Evolutionary conservation across 257 asterid genomes (phyloP).

Genomic region (Solanum etuberosum): DNA sequence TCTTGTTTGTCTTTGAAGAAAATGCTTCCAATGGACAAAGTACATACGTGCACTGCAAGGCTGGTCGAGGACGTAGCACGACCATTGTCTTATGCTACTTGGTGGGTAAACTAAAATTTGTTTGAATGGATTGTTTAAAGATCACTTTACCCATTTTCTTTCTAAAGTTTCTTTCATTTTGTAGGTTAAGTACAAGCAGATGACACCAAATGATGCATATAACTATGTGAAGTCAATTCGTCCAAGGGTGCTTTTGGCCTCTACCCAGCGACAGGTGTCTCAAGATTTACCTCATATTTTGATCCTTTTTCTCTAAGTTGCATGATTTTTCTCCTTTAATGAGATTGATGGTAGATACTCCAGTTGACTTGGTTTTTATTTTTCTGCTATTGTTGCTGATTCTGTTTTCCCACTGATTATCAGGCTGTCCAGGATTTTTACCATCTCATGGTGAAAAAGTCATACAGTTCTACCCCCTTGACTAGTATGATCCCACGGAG

Average conservation of each 20-base stretch:
- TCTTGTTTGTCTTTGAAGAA: conserved; percentile 3
- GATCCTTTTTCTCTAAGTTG: not conserved
- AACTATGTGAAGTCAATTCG: conserved; percentile 55
- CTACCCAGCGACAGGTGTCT: conserved; percentile 49
- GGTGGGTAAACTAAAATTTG: conserved; percentile 10
- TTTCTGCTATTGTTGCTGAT: not conserved
- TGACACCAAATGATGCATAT: conserved; percentile 54
- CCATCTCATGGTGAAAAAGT: conserved; percentile 12
- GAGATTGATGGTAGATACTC: not conserved
- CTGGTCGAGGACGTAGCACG: conserved; percentile 48
- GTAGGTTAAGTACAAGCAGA: conserved; percentile 49
- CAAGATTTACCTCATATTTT: not conserved
- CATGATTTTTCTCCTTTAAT: not conserved
- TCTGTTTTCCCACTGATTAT: not conserved
- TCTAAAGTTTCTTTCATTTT: not conserved
- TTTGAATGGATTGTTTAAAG: not conserved
- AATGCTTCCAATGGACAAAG: conserved; percentile 25
- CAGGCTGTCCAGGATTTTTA: conserved; percentile 49
- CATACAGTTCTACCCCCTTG: conserved; percentile 2
- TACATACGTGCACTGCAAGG: conserved; percentile 43
- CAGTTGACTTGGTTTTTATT: not conserved
- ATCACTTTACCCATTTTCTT: not conserved
- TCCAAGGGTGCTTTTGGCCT: conserved; percentile 50
- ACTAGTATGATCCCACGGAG: conserved; percentile 2
- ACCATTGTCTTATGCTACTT: conserved; percentile 40